These are phyloP conservation scores for Candida ipomoeae DNA, from an alignment of 805 yeast species.

Conservation along the genomic window DNA sequence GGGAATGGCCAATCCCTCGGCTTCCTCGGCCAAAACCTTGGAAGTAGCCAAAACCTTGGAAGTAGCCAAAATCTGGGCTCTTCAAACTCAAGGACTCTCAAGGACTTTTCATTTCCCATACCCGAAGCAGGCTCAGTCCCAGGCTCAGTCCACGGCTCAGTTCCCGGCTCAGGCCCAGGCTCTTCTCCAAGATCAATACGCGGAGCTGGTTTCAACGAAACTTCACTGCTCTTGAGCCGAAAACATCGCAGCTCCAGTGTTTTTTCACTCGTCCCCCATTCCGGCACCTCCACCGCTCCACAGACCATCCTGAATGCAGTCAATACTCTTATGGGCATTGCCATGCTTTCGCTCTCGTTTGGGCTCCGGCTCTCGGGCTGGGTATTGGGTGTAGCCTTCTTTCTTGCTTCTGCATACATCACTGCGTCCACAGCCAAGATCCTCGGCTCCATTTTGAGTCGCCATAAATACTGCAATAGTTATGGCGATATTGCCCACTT, in stretches of 20 bases:
- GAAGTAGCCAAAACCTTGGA: too few relatives aligned
- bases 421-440: conserved; percentile 54
- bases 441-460: conserved; percentile 68
- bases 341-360: conserved; percentile 67
- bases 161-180: neutral
- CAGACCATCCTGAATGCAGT: conserved; percentile 78
- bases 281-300: conserved; percentile 46
- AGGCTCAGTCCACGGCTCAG: too few relatives aligned
- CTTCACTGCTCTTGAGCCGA: neutral
- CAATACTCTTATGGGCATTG: conserved; percentile 73
- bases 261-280: neutral
- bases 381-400: conserved; percentile 44
- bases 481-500: conserved; percentile 87
- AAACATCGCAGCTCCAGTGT: conserved; percentile 23
- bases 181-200: too few relatives aligned
- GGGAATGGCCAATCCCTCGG: too few relatives aligned
- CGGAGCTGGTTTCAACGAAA: neutral
- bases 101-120: neutral
- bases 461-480: conserved; percentile 75
- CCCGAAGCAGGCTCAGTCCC: neutral
- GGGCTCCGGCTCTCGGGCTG: conserved; percentile 69
- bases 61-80: too few relatives aligned
- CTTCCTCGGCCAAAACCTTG: neutral
- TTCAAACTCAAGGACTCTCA: too few relatives aligned
- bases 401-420: conserved; percentile 43